Percentiles rank a stretch among this genome's conserved stretches.
Evolutionary conservation across 2,329 filamentous ascomycete genomes (phyloP).

Genomic region (Trichophyton benhamiae): DNA sequence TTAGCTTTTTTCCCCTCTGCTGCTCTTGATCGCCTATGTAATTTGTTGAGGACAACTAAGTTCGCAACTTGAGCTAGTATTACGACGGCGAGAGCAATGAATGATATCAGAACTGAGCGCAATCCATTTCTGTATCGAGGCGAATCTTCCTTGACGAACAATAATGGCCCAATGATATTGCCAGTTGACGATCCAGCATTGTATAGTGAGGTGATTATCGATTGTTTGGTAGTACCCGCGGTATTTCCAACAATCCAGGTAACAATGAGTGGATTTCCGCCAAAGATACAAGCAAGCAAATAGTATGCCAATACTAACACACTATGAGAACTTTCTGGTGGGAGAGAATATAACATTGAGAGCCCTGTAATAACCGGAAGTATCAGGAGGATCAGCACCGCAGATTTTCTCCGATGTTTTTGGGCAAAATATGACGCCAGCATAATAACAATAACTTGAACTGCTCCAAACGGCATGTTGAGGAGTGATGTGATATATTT

Average conservation of each 20-base stretch:
- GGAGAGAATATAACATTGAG: constrained; percentile 25
- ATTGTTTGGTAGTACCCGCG: constrained; percentile 55
- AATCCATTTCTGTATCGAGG: constrained; percentile 49
- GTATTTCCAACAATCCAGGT: constrained; percentile 60
- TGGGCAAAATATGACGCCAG: constrained; percentile 38
- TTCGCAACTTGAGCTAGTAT: constrained; percentile 44
- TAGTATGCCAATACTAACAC: constrained; percentile 51
- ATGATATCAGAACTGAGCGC: constrained; percentile 36
- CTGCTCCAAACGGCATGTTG: constrained; percentile 54
- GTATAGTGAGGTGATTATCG: constrained; percentile 51
- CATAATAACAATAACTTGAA: constrained; percentile 50
- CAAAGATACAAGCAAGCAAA: constrained; percentile 53
- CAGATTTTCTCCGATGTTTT: constrained; percentile 45
- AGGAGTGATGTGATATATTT: constrained; percentile 47
- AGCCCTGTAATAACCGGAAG: constrained; percentile 49
- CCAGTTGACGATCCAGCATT: constrained; percentile 51
- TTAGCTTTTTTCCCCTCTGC: constrained; percentile 48
- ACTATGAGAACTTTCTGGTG: constrained; percentile 27
- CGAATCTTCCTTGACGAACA: constrained; percentile 47
- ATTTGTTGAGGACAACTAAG: constrained; percentile 41
- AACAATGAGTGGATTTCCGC: constrained; percentile 53
- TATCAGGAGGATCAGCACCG: constrained; percentile 42
- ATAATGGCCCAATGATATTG: constrained; percentile 54
- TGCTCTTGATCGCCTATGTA: constrained; percentile 44
- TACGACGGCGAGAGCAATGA: constrained; percentile 40